Evolutionary conservation across 2,329 filamentous ascomycete genomes (phyloP).

Genomic region (Pseudogymnoascus sp.): DNA sequence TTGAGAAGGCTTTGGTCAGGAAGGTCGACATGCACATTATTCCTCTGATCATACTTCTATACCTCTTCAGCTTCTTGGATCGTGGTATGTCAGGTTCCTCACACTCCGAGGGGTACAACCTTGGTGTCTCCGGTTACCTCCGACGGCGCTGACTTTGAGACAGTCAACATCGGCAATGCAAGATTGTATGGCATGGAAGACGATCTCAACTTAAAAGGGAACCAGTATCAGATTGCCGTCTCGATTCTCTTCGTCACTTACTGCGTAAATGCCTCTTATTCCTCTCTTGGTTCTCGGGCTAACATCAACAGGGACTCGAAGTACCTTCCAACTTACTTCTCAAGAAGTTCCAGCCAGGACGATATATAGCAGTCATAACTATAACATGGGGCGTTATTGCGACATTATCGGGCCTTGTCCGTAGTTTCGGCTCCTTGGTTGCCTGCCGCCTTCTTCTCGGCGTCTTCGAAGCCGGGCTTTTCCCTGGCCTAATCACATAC

Average conservation of each 20-base stretch:
- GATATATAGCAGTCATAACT: constrained; percentile 42
- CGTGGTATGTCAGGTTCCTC: constrained; percentile 42
- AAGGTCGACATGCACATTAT: constrained; percentile 60
- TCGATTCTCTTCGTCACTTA: constrained; percentile 46
- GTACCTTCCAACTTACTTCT: constrained; percentile 41
- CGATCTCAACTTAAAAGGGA: constrained; percentile 45
- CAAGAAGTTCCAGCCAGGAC: constrained; percentile 39
- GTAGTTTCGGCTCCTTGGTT: constrained; percentile 46
- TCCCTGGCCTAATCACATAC: constrained; percentile 52
- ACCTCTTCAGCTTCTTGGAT: constrained; percentile 71
- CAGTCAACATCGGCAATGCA: constrained; percentile 53
- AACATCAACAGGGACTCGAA: constrained; percentile 30
- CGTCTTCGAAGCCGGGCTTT: constrained; percentile 51
- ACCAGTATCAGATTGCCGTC: constrained; percentile 50
- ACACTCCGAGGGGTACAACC: constrained; percentile 22
- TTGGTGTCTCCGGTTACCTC: constrained; percentile 8
- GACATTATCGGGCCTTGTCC: constrained; percentile 46
- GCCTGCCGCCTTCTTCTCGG: constrained; percentile 51
- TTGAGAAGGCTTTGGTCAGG: constrained; percentile 21
- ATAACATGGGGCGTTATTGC: constrained; percentile 44
- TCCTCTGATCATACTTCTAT: constrained; percentile 61
- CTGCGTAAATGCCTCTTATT: constrained; percentile 32
- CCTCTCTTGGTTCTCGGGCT: neutral
- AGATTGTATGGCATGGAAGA: constrained; percentile 50
- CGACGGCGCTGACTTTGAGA: constrained; percentile 31